Base-by-base conservation (phyloP, 1,284 basidiomycete species). In the Earliella scabrosa region DNA sequence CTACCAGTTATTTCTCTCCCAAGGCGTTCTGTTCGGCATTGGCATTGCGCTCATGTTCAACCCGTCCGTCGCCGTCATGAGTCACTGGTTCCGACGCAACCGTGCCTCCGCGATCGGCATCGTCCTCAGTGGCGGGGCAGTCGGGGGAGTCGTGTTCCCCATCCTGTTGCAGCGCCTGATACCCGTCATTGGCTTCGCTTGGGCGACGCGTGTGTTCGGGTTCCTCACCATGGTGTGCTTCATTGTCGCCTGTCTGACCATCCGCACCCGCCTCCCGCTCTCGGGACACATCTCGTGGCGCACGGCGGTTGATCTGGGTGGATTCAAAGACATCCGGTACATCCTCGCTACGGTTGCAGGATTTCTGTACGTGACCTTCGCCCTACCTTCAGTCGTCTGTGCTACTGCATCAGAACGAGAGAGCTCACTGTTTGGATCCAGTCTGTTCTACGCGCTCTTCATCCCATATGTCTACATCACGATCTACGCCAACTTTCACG, bases 111-210 rank as follows among this genome's bases (percentile, higher is more conserved):
- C 53, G 8, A 63, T 63, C n/a, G 61, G 61, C 6, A 26, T 63
- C 35, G 56, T 56, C 2, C 49, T 58, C 7, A 56, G 55, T 6
- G 69, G 69, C 4, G 65, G 68, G 43, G 69, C 70, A 24, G 52
- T 68, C 80, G 87, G 87, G 31, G 87, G 87, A 4, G 81, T 88
- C 7, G 69, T 87, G n/a, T 87, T 82, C 59, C 85, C 87, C 0
- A 80, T 89, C 57, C 73, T 87, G 70, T 75, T 89, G 18, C 81
- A 84, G 61, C 73, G 72, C 24, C 77, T 88, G 13, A 86, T 88
- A 59, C 63, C 72, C 38, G 56, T 57, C 31, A 66, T 86, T 38
- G 86, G 85, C 0, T 89, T 87, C 64, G 78, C 73, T 3, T 88
- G 86, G 86, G 77, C 79, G 0, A 78, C 86, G 24, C 68, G 74